Percentiles rank a stretch among this genome's conserved stretches.
These are phyloP conservation scores for Scheffersomyces segobiensis DNA, from an alignment of 1,139 yeast genomes.

Conservation along the genomic window DNA sequence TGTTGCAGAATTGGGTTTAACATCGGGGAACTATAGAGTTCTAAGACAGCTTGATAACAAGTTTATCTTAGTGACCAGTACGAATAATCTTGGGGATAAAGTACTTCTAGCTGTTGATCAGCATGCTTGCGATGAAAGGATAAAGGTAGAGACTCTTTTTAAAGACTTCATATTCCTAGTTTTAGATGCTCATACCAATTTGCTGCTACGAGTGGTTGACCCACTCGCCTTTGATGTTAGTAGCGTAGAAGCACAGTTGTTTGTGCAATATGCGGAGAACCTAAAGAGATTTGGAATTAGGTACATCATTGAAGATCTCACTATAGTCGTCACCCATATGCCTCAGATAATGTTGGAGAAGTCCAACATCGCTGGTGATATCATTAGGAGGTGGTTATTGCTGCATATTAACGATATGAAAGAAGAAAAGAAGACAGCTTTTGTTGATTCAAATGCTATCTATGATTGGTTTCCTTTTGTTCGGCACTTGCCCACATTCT, in stretches of 20 bases:
- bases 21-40: constrained; percentile 12
- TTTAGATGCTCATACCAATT: constrained; percentile 12
- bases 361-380: constrained; percentile 20
- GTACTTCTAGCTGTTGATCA: constrained; percentile 52
- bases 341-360: constrained; percentile 40
- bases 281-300: constrained; percentile 38
- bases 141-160: constrained; percentile 52
- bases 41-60: constrained; percentile 57
- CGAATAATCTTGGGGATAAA: not conserved
- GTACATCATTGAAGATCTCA: constrained; percentile 13
- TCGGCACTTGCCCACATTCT: constrained; percentile 28
- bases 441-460: not conserved
- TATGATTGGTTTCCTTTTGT: constrained; percentile 14
- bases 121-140: constrained; percentile 78
- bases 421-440: constrained; percentile 1
- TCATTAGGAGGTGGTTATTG: constrained; percentile 34
- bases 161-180: constrained; percentile 26
- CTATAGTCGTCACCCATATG: constrained; percentile 30
- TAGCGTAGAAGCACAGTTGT: constrained; percentile 26
- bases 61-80: constrained; percentile 47
- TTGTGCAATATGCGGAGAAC: constrained; percentile 27
- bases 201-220: constrained; percentile 8
- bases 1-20: not conserved
- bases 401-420: constrained; percentile 46
- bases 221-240: constrained; percentile 21